Conservation (phyloP, 2,329 filamentous ascomycete genomes). For the Piedraia hortae region DNA sequence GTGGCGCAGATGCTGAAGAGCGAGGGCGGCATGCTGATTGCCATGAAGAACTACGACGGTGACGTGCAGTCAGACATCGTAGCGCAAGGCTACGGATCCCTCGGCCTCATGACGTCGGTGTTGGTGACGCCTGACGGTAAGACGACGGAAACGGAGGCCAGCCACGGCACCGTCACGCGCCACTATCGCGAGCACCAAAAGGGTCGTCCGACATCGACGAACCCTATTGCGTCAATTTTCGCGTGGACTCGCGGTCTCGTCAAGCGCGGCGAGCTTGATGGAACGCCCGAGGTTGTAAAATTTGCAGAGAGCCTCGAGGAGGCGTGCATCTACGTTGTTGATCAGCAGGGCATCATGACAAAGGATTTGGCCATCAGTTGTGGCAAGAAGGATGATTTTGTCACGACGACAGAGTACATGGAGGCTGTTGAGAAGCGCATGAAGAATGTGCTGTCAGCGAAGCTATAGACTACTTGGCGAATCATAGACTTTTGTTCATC, state of each 20-base stretch:
- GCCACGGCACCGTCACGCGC: constrained; percentile 91
- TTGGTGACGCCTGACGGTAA: constrained; percentile 90
- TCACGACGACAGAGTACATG: constrained; percentile 78
- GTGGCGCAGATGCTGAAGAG: constrained; percentile 99
- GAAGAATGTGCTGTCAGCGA: constrained; percentile 52
- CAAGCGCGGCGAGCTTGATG: constrained; percentile 79
- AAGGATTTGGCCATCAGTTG: constrained; percentile 93
- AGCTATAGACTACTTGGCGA: constrained; percentile 38
- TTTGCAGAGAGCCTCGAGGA: constrained; percentile 82
- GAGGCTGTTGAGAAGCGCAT: constrained; percentile 75
- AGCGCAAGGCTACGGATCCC: constrained; percentile 89
- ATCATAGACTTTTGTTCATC: no score
- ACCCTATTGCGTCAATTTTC: constrained; percentile 97
- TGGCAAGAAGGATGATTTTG: constrained; percentile 71
- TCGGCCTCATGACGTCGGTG: constrained; percentile 94
- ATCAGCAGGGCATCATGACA: constrained; percentile 89
- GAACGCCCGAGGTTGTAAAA: constrained; percentile 68
- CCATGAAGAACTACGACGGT: constrained; percentile 98
- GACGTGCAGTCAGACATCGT: constrained; percentile 97
- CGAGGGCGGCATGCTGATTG: constrained; percentile 85
- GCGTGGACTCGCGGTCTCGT: constrained; percentile 89
- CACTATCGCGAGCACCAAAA: constrained; percentile 99
- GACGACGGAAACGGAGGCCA: constrained; percentile 91
- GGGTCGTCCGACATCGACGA: constrained; percentile 86
- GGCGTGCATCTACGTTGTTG: constrained; percentile 82